phyloP scores from a whole-genome alignment of 2,329 filamentous ascomycete genomes.

The Pseudogymnoascus sp. region DNA sequence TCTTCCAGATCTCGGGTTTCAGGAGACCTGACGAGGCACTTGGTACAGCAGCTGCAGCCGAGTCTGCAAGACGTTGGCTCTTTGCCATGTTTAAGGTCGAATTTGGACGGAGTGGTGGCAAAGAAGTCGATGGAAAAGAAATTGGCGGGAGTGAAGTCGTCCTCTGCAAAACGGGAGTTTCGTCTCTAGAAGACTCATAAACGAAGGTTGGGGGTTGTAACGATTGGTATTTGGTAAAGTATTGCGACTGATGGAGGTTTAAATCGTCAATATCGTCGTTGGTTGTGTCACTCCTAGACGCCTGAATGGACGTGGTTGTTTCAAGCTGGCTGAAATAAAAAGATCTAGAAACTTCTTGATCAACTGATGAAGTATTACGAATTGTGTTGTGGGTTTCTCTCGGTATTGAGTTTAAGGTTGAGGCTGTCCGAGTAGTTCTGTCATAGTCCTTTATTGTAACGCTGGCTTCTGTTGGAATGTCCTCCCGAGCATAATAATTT shows the following conservation, averaged over 20 bases:
- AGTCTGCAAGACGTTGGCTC: neutral
- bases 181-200: neutral
- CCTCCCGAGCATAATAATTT: neutral
- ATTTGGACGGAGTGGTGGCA: neutral
- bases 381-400: neutral
- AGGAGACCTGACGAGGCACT: neutral
- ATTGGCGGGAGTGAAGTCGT: neutral
- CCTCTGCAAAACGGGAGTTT: neutral
- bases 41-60: neutral
- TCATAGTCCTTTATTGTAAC: neutral
- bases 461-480: neutral
- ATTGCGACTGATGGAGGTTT: neutral
- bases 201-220: neutral
- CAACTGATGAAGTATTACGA: neutral
- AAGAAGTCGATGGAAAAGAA: neutral
- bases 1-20: neutral
- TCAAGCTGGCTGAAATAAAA: neutral
- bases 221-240: neutral
- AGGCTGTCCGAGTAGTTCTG: neutral
- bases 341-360: neutral
- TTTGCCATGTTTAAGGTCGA: neutral
- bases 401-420: neutral
- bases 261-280: neutral
- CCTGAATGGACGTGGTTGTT: neutral
- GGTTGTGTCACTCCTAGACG: neutral